Conservation (phyloP, 148 eudicot genomes). For the Vaccinium corymbosum region DNA sequence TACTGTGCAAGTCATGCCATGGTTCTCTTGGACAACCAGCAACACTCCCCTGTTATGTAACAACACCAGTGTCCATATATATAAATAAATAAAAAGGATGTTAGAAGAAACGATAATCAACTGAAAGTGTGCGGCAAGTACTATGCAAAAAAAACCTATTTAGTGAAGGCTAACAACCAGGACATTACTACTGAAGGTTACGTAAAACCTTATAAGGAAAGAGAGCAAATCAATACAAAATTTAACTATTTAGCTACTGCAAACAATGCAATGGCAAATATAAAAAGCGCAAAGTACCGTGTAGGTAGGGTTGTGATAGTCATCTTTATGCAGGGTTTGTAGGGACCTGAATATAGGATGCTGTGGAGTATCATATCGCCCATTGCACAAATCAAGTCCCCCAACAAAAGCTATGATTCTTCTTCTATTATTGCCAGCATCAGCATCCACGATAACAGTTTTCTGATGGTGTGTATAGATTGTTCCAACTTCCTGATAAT, state of each 20-base stretch:
- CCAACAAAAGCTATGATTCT: slow-evolving; percentile 83
- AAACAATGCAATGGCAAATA: neutral
- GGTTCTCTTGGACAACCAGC: slow-evolving; percentile 94
- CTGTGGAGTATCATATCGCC: slow-evolving; percentile 84
- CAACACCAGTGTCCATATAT: neutral
- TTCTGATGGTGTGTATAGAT: slow-evolving; percentile 97
- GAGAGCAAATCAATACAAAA: neutral
- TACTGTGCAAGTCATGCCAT: slow-evolving; percentile 97
- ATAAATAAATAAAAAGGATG: neutral
- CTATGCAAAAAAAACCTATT: neutral
- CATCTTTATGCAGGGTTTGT: slow-evolving; percentile 64
- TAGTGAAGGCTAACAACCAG: neutral
- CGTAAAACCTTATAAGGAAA: neutral
- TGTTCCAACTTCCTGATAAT: slow-evolving; percentile 76
- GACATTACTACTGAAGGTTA: neutral
- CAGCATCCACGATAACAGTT: slow-evolving; percentile 83
- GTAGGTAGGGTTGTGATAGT: slow-evolving; percentile 83
- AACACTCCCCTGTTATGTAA: slow-evolving; percentile 53
- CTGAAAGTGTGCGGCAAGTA: neutral
- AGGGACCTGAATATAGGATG: slow-evolving; percentile 70
- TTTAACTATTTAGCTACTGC: neutral
- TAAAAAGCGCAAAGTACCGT: slow-evolving; percentile 39
- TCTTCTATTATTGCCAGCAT: slow-evolving; percentile 71
- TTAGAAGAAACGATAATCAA: neutral
- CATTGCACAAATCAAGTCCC: slow-evolving; percentile 91